These are phyloP conservation scores for Daedalea quercina DNA, from an alignment of 768 basidiomycete genomes.

Conservation along the genomic window DNA sequence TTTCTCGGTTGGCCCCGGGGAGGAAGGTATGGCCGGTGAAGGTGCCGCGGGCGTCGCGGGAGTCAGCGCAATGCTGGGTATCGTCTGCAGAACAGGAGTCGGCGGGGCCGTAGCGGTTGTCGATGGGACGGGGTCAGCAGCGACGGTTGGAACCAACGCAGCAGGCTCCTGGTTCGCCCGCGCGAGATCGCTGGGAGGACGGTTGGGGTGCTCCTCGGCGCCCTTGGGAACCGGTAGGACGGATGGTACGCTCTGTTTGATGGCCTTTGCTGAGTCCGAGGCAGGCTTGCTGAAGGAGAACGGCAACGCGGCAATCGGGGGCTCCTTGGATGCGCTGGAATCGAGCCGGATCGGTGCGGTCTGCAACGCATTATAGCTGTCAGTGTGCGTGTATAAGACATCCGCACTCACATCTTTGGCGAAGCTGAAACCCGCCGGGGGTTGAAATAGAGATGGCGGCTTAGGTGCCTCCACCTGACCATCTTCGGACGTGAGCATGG, in stretches of 20 bases:
- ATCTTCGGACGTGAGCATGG: constrained; percentile 28
- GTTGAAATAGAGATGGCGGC: constrained; percentile 46
- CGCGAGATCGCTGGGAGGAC: background rate
- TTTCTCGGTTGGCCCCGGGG: background rate
- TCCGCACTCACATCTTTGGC: constrained; percentile 46
- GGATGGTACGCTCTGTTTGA: background rate
- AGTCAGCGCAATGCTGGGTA: constrained; percentile 23
- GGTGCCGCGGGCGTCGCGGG: constrained; percentile 22
- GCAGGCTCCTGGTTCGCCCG: background rate
- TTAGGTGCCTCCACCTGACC: constrained; percentile 32
- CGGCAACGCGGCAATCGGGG: constrained; percentile 57
- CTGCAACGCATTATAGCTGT: constrained; percentile 9
- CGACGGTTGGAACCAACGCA: background rate
- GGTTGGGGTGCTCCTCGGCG: background rate
- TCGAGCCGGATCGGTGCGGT: constrained; percentile 32
- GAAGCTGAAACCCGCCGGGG: constrained; percentile 62
- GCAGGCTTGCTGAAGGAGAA: constrained; percentile 48
- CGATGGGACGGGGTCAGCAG: constrained; percentile 5
- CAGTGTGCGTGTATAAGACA: background rate
- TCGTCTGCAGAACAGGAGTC: constrained; percentile 8
- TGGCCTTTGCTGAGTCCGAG: background rate
- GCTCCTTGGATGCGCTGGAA: constrained; percentile 46
- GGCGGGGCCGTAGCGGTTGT: constrained; percentile 11
- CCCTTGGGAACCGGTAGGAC: background rate
- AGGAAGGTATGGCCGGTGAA: no score